Evolutionary conservation across 1,284 basidiomycete genomes (phyloP), one percentile per base, ranked within the genome.

Genomic region (Abortiporus biennis): DNA sequence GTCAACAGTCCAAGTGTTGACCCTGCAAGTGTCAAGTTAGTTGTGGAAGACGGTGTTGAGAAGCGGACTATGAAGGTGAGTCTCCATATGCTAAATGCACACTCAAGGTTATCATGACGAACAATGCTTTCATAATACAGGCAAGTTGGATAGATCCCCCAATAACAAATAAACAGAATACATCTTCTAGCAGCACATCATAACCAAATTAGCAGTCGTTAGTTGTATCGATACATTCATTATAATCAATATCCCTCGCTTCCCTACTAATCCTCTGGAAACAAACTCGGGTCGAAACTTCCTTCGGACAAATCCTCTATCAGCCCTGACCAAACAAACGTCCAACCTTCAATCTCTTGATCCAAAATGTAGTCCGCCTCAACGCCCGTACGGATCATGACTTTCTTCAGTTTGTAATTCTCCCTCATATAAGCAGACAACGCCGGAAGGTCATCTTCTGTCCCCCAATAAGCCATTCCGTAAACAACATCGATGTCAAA

Each of bases 1-100:
- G 74, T 92, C 51, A 91, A 76, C 57, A 85, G 76, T 43, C 85
- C 85, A 3, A 87, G 79, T 55, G 67, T 86, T 5, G 69, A 76
- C 29, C 71, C 71, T 32, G 65, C 65, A 2, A 70, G 72, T 24
- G 67, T 68, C 13, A 64, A 67, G 34, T 68, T 70, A 48, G 66
- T 63, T 15, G 67, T 74, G 20, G 70, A 68, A 19, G 65, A 80
- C 47, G 85, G 83, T 0, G 70, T 79, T 44, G 82, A 85, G 56
- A 68, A 58, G 23, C 52, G 74, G 13, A 74, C 74, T 37, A 76
- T 78, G 67, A 71, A 66, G 66, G 85, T 81, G 49, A 47, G 74
- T 58, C 24, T 13, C 8, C 17, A 16, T 34, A 16, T 16, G 20
- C 22, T 22, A 19, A 4, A 6, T 38, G 12, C 19, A 24, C 15